Conservation (phyloP, 1,139 yeast genomes). For the Yamadazyma mexicana region DNA sequence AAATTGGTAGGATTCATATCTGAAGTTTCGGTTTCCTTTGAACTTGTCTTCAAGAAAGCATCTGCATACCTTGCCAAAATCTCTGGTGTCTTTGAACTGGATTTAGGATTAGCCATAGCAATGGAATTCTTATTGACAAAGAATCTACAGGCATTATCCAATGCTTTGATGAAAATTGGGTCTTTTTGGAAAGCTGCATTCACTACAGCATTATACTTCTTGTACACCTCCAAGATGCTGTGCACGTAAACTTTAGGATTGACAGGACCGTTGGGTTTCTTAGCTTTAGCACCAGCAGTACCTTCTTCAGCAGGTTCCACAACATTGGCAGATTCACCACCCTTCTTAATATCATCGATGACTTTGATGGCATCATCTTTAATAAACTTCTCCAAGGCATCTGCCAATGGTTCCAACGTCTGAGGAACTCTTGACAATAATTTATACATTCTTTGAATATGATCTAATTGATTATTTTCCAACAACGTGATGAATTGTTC, state of each 20-base stretch:
- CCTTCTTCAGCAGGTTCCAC: slow-evolving; percentile 22
- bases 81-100: slow-evolving; percentile 76
- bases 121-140: slow-evolving; percentile 82
- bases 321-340: slow-evolving; percentile 27
- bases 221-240: slow-evolving; percentile 69
- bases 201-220: slow-evolving; percentile 68
- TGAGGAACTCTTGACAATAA: slow-evolving; percentile 72
- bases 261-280: slow-evolving; percentile 29
- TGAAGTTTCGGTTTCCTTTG: slow-evolving; percentile 64
- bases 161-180: slow-evolving; percentile 78
- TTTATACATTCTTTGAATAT: slow-evolving; percentile 76
- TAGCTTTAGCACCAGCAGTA: slow-evolving; percentile 16
- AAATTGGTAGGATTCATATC: slow-evolving; percentile 83
- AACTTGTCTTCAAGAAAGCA: slow-evolving; percentile 71
- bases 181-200: slow-evolving; percentile 69
- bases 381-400: slow-evolving; percentile 71
- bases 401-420: slow-evolving; percentile 77
- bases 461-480: slow-evolving; percentile 73
- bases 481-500: slow-evolving; percentile 72
- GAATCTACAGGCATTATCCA: slow-evolving; percentile 84
- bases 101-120: slow-evolving; percentile 59
- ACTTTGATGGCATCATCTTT: slow-evolving; percentile 71
- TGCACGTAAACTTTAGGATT: slow-evolving; percentile 84
- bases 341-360: slow-evolving; percentile 59
- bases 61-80: slow-evolving; percentile 88